A percentile compares a stretch with the other conserved stretches of the same genome.
Conservation (phyloP, 495 filamentous ascomycete species). For the Aspergillus sparsus region DNA sequence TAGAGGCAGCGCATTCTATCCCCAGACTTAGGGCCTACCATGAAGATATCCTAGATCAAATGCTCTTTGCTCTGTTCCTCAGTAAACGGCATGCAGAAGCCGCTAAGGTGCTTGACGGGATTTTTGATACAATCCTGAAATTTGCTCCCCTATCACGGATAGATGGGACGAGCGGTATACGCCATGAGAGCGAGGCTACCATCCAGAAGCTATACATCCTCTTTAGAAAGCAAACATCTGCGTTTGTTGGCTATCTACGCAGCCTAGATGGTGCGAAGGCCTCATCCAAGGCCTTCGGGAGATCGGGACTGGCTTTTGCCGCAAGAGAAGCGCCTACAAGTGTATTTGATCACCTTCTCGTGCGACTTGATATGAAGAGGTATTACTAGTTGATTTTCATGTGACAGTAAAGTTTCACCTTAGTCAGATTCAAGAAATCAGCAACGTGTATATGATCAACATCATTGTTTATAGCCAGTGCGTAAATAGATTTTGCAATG, state of each 20-base stretch:
- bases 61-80: conserved; percentile 73
- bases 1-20: conserved; percentile 58
- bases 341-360: conserved; percentile 52
- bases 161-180: conserved; percentile 41
- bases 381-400: conserved; percentile 39
- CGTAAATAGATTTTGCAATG: no score
- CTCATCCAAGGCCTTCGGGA: conserved; percentile 34
- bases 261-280: conserved; percentile 51
- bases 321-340: conserved; percentile 37
- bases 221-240: conserved; percentile 67
- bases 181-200: conserved; percentile 44
- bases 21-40: conserved; percentile 68
- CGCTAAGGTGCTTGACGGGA: conserved; percentile 72
- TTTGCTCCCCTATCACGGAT: conserved; percentile 59
- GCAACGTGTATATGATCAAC: no score
- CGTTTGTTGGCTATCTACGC: conserved; percentile 55
- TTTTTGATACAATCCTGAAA: conserved; percentile 68
- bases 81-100: conserved; percentile 57
- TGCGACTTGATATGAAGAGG: conserved; percentile 51
- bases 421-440: no score
- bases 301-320: conserved; percentile 30
- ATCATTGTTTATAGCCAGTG: no score
- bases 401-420: no score
- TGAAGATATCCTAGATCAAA: conserved; percentile 73
- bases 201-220: conserved; percentile 56